These are phyloP conservation scores for Beta lomatogona DNA, from an alignment of 179 eudicot genomes.

Conservation along the genomic window DNA sequence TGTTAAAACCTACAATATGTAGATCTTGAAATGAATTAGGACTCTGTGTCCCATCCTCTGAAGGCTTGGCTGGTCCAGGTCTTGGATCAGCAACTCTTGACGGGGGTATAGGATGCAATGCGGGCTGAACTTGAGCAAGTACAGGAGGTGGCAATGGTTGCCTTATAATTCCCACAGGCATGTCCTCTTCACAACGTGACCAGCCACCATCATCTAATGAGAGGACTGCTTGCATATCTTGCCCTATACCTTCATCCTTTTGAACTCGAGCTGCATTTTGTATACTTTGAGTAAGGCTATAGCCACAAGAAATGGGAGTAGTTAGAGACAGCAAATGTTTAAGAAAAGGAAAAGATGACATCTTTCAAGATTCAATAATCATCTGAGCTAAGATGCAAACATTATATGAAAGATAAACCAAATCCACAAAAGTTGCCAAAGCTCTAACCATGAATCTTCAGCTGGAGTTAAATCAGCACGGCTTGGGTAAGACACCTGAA, in stretches of 20 bases:
- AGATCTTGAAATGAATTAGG: constrained; percentile 77
- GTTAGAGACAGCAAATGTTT: constrained; percentile 25
- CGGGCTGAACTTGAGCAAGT: constrained; percentile 79
- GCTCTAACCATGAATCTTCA: constrained; percentile 60
- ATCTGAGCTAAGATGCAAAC: constrained; percentile 12
- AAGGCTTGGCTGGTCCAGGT: constrained; percentile 77
- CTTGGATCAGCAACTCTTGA: constrained; percentile 97
- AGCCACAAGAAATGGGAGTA: constrained; percentile 24
- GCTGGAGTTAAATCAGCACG: constrained; percentile 47
- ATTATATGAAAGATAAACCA: not conserved
- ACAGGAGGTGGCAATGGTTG: constrained; percentile 98
- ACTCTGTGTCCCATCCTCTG: constrained; percentile 51
- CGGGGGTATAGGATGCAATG: constrained; percentile 58
- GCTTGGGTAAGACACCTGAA: constrained; percentile 85
- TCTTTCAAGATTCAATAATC: not conserved
- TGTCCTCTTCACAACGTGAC: constrained; percentile 51
- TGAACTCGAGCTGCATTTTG: constrained; percentile 45
- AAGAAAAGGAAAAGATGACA: not conserved
- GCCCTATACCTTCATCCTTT: constrained; percentile 43
- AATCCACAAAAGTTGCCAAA: constrained; percentile 2
- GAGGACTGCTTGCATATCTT: constrained; percentile 76
- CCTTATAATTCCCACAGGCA: constrained; percentile 57
- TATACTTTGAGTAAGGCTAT: constrained; percentile 51
- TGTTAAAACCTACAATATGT: constrained; percentile 68
- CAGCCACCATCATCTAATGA: constrained; percentile 94